Evolutionary conservation across 2,329 filamentous ascomycete species (phyloP).

Genomic region (Gnomoniopsis smithogilvyi): DNA sequence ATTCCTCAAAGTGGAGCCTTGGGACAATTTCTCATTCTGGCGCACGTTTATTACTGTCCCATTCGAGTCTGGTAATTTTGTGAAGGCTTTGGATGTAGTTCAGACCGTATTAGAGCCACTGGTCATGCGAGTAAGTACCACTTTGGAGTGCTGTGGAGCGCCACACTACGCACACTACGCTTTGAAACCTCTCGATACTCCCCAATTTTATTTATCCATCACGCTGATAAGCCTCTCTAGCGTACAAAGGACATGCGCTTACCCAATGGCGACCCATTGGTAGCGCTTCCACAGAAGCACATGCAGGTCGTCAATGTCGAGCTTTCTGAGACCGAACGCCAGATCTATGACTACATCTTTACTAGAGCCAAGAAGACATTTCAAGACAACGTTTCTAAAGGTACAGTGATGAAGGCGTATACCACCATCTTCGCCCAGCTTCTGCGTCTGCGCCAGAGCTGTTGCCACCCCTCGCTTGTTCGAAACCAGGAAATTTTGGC

Average conservation of each 20-base stretch:
- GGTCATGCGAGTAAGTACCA: constrained; percentile 62
- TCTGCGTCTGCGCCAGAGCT: constrained; percentile 84
- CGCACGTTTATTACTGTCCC: constrained; percentile 97
- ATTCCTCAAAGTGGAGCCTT: constrained; percentile 92
- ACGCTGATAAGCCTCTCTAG: too few relatives aligned
- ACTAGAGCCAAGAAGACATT: constrained; percentile 80
- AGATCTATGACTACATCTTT: constrained; percentile 91
- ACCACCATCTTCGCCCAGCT: constrained; percentile 98
- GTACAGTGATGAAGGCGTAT: constrained; percentile 91
- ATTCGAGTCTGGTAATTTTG: constrained; percentile 93
- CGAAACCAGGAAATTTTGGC: constrained; percentile 80
- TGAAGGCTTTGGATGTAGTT: constrained; percentile 90
- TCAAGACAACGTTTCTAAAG: constrained; percentile 81
- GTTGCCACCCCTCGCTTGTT: constrained; percentile 88
- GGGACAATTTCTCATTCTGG: constrained; percentile 99
- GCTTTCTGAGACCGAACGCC: constrained; percentile 77
- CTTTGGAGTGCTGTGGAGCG: too few relatives aligned
- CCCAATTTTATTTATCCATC: too few relatives aligned
- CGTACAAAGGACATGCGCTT: constrained; percentile 99
- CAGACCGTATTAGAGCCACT: constrained; percentile 94
- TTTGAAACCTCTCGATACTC: too few relatives aligned
- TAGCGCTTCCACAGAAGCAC: constrained; percentile 75
- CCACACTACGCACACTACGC: too few relatives aligned
- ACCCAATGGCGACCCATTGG: constrained; percentile 70
- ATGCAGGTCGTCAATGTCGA: constrained; percentile 87